Evolutionary conservation across 148 eudicot genomes (phyloP).

Genomic region (Camellia lanceoleosa): DNA sequence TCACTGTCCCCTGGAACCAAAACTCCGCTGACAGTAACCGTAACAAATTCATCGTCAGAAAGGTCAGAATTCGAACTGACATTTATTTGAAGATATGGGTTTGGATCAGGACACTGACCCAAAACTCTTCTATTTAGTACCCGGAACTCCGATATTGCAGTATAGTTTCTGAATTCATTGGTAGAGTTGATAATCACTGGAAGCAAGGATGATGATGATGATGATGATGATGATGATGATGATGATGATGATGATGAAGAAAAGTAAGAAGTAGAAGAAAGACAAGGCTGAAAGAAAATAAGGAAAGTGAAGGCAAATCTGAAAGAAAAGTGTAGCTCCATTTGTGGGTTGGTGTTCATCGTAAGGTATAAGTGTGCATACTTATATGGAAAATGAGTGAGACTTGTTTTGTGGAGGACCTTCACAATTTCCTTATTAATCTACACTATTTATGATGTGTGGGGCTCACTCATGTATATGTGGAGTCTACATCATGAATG

Average conservation of each 20-base stretch:
- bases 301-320: not conserved
- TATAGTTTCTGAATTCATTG: constrained; percentile 27
- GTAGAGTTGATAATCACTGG: constrained; percentile 14
- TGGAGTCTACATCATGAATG: too few species aligned
- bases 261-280: not conserved
- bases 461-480: too few species aligned
- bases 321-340: not conserved
- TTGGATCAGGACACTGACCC: constrained; percentile 33
- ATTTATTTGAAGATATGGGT: constrained; percentile 45
- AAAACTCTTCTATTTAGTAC: constrained; percentile 44
- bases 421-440: too few species aligned
- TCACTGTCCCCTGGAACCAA: constrained; percentile 37
- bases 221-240: constrained; percentile 9
- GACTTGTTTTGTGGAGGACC: too few species aligned
- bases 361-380: not conserved
- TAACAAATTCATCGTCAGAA: constrained; percentile 51
- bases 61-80: constrained; percentile 31
- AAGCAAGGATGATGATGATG: not conserved
- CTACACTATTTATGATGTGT: too few species aligned
- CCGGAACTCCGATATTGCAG: constrained; percentile 54
- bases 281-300: not conserved
- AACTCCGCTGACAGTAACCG: constrained; percentile 56
- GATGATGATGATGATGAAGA: not conserved
- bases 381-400: too few species aligned
- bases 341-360: not conserved